Evolutionary conservation across 768 basidiomycete species (phyloP), one percentile per base, ranked within the genome.

Genomic region (Coprinellus micaceus): DNA sequence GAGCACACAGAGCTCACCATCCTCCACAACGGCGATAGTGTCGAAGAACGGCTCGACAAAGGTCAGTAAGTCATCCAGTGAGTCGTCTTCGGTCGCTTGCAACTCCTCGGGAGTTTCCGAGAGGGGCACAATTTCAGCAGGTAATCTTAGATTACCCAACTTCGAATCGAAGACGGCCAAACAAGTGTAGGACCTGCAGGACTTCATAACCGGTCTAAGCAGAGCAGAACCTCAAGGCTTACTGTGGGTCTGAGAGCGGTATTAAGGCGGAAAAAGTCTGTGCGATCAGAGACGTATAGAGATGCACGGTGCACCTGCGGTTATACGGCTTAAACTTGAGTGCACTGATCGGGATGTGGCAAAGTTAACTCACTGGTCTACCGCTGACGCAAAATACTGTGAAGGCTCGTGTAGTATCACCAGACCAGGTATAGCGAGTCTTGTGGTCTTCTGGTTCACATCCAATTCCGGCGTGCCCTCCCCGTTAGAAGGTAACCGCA

Each of bases 321-420:
- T n/a, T 4, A 11, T 39, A 60, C 37, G n/a, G 6, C 19, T 39
- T 11, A 17, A 49, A 24, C 6, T 13, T 48, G 19, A 10, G 17
- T 30, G 39, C 22, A n/a, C 13, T 12, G 21, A 51, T n/a, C n/a
- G n/a, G 37, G 43, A 9, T 60, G 54, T 53, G 30, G 63, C 57
- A 48, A 21, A 56, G 40, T 41, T 22, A 2, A 28, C 58, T 36
- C 49, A 61, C 49, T 41, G 17, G 15, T 54, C 50, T 15, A 59
- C 50, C 4, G 46, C 29, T 29, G 56, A 21, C 12, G 61, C 11
- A 52, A 87, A 83, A 66, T 84, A 88, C 6, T 71, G 63, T 2
- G 86, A 88, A 0, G 77, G 75, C 58, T 88, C 86, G 48, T 80
- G 77, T 17, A 90, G 64, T 29, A 90, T 73, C 21, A 89, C 60